Evolutionary conservation across 1,284 basidiomycete species (phyloP), one percentile per base, ranked within the genome.

Genomic region (Retiboletus flavoniger): DNA sequence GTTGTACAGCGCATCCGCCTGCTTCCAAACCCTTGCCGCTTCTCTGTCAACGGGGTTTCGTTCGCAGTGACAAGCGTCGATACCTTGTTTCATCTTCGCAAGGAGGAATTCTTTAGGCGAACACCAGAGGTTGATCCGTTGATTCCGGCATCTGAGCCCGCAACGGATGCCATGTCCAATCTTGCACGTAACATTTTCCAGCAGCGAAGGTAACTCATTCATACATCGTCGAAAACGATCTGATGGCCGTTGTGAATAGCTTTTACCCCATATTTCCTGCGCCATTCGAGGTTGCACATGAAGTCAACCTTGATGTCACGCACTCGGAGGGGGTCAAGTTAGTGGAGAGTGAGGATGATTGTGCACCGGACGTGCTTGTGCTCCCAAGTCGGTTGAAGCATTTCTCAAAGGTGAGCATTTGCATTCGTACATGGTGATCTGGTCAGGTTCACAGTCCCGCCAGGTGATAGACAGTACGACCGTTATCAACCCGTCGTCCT

Each of bases 211-310:
- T 92, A 57, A 40, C 72, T 17, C 34, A 29, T 48, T 32, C 4
- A 1, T 48, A 11, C 26, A 10, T 13, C 21, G 10, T 21, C 21
- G 3, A 43, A 17, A 8, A n/a, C 21, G 11, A 3, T 47, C 51
- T 71, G 26, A 60, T 16, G 14, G 3, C 5, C 13, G 5, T 35
- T 14, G 31, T 45, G 34, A 16, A 17, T 59, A 95, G 89, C 66
- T 97, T 98, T 74, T 99, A 99, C 70, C 97, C 97, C 0, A 72
- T 98, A 42, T 98, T 96, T 69, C 96, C 96, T 3, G 81, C 87
- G 0, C 93, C 96, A 0, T 69, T 81, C 14, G 84, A 88, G 3
- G 72, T 90, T 16, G 77, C 86, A 0, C 77, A 81, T 34, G 92
- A 94, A 64, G 84, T 97, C 50, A 95, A 95, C 64, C 79, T 98